Percentiles rank a stretch among this genome's conserved stretches.
phyloP scores from a whole-genome alignment of 2,329 filamentous ascomycete genomes.

The Amauroascus niger region DNA sequence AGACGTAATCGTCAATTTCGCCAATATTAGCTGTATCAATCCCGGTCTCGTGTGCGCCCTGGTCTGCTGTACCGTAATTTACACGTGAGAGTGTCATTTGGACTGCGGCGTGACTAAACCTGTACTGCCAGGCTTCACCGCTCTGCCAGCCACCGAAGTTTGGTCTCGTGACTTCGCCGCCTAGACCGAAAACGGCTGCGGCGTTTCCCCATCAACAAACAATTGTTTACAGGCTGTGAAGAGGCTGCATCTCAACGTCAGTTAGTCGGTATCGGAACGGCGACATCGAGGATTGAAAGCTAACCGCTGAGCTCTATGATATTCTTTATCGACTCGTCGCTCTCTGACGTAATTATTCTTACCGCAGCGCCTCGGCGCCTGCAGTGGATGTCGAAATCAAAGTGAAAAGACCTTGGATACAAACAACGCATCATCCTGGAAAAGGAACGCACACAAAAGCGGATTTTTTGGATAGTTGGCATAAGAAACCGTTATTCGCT shows the following conservation, averaged over 20 bases:
- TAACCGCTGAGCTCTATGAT: constrained; percentile 6
- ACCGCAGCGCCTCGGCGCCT: constrained; percentile 7
- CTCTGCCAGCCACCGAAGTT: constrained; percentile 4
- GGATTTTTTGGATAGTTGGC: not conserved
- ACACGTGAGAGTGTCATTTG: constrained; percentile 7
- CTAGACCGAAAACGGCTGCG: constrained; percentile 11
- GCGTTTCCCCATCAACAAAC: constrained; percentile 21
- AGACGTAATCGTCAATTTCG: constrained; percentile 13
- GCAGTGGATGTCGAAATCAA: constrained; percentile 6
- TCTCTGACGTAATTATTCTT: constrained; percentile 11
- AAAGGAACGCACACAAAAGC: constrained; percentile 1
- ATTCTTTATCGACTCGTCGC: constrained; percentile 11
- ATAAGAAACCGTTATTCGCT: not conserved
- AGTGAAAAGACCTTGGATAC: not conserved
- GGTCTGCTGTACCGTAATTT: constrained; percentile 7
- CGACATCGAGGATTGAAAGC: constrained; percentile 8
- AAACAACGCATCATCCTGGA: not conserved
- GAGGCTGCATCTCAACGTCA: constrained; percentile 12
- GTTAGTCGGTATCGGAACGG: constrained; percentile 4
- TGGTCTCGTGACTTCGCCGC: constrained; percentile 9
- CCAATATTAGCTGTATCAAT: constrained; percentile 2
- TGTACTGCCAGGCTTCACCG: not conserved
- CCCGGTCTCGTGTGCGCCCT: constrained; percentile 9
- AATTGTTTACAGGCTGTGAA: constrained; percentile 17
- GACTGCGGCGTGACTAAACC: not conserved